phyloP scores from a whole-genome alignment of 202 grass and related monocot genomes.

The Carex sylvatica region DNA sequence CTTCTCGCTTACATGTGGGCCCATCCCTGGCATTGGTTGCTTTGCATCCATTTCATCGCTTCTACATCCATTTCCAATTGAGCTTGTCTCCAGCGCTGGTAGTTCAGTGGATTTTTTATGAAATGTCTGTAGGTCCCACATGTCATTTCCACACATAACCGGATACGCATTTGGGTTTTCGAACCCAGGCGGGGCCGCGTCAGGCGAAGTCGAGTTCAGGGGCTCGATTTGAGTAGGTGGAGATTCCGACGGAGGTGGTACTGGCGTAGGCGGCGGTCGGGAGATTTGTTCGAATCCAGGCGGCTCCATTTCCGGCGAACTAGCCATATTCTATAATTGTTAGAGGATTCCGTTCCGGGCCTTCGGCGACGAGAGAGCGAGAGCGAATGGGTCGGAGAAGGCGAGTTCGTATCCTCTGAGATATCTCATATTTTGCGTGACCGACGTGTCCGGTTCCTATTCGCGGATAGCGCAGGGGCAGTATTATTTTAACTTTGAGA shows the following conservation, averaged over 20 bases:
- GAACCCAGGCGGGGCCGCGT: not conserved
- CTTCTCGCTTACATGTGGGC: not conserved
- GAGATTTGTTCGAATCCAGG: not conserved
- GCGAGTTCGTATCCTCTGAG: no score
- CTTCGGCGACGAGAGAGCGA: not conserved
- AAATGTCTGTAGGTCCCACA: not conserved
- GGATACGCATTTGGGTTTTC: not conserved
- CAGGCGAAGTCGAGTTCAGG: not conserved
- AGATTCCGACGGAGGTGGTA: not conserved
- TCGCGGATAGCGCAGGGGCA: no score
- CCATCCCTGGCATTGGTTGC: not conserved
- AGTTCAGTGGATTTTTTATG: not conserved
- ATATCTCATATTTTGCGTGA: no score
- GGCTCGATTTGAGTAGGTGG: not conserved
- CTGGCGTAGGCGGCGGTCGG: not conserved
- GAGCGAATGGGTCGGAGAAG: no score
- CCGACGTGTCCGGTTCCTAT: no score
- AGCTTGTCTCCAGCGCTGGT: not conserved
- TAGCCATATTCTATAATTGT: not conserved
- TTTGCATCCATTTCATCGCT: not conserved
- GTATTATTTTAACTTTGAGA: no score
- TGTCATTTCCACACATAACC: not conserved
- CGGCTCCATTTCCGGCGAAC: slow-evolving; percentile 12
- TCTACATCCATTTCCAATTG: not conserved
- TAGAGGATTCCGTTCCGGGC: not conserved